Percentiles rank a stretch among this genome's conserved stretches.
These are phyloP conservation scores for Picea abies DNA, from an alignment of 83 land plant genomes.

Conservation along the genomic window DNA sequence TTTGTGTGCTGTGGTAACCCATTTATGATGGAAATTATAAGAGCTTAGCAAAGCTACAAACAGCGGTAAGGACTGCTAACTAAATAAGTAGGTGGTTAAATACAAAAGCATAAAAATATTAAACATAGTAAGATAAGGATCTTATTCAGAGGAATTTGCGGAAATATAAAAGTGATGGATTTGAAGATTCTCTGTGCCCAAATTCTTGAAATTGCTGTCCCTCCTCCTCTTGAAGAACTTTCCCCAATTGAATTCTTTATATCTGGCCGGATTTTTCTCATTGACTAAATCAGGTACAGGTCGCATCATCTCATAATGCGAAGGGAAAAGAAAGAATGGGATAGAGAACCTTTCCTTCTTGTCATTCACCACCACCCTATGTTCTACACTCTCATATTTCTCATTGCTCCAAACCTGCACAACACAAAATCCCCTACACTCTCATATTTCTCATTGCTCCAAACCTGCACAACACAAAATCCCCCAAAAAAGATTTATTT, in stretches of 20 bases:
- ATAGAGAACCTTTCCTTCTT: slow-evolving; percentile 15
- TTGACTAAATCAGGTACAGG: slow-evolving; percentile 23
- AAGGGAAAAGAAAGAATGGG: slow-evolving; percentile 74
- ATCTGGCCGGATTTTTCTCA: too few species aligned
- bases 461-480: too few species aligned
- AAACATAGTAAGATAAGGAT: not conserved
- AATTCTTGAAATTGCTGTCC: slow-evolving; percentile 66
- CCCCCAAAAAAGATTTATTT: not conserved
- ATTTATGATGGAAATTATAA: too few species aligned
- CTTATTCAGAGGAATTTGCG: not conserved
- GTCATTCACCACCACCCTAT: slow-evolving; percentile 31
- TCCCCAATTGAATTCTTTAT: slow-evolving; percentile 50
- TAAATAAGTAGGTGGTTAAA: not conserved
- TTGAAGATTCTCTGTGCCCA: slow-evolving; percentile 65
- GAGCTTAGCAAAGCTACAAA: not conserved
- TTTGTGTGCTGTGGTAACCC: too few species aligned
- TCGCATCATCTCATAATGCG: slow-evolving; percentile 32
- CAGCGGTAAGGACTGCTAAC: not conserved
- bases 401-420: slow-evolving; percentile 41
- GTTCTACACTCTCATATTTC: slow-evolving; percentile 43
- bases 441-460: too few species aligned
- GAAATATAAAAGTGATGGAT: slow-evolving; percentile 34
- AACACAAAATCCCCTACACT: not conserved
- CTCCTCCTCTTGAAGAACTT: slow-evolving; percentile 43
- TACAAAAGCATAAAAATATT: not conserved